These are phyloP conservation scores for Persicaria tinctoria DNA, from an alignment of 148 eudicot species.

Conservation along the genomic window DNA sequence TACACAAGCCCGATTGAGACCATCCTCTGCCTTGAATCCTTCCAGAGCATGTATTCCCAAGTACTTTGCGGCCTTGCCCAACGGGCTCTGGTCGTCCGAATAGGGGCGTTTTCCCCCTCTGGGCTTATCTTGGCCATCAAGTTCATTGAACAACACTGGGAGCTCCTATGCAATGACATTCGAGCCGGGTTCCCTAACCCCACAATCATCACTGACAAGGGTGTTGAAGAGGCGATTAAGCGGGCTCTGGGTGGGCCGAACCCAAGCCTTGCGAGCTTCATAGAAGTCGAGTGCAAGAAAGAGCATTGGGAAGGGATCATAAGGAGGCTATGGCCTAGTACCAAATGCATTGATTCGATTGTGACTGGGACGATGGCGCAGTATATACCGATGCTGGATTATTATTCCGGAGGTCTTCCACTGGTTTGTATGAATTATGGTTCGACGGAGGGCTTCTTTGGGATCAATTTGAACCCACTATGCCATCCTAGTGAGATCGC, in stretches of 20 bases:
- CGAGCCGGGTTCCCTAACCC: constrained; percentile 24
- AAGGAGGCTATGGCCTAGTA: constrained; percentile 39
- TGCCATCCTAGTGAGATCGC: constrained; percentile 34
- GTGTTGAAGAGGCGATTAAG: constrained; percentile 23
- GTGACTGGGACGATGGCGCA: constrained; percentile 48
- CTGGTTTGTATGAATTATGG: constrained; percentile 34
- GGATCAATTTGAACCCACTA: constrained; percentile 33
- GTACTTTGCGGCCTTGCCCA: constrained; percentile 35
- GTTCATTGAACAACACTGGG: constrained; percentile 36
- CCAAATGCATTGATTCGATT: constrained; percentile 34
- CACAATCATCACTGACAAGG: constrained; percentile 18
- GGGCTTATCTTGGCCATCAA: constrained; percentile 38
- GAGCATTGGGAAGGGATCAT: constrained; percentile 35
- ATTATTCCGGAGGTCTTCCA: constrained; percentile 32
- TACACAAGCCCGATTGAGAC: constrained; percentile 46
- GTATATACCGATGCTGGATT: constrained; percentile 34
- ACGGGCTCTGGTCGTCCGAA: constrained; percentile 27
- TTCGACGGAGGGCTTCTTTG: constrained; percentile 34
- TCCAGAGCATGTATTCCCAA: constrained; percentile 55
- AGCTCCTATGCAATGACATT: constrained; percentile 28
- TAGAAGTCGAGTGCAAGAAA: constrained; percentile 30
- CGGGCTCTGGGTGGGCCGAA: constrained; percentile 18
- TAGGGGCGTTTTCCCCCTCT: constrained; percentile 31
- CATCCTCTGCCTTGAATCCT: constrained; percentile 41
- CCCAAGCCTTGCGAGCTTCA: constrained; percentile 28